Base-by-base conservation (phyloP, 2,329 filamentous ascomycete species). In the Thielaviopsis euricoi region DNA sequence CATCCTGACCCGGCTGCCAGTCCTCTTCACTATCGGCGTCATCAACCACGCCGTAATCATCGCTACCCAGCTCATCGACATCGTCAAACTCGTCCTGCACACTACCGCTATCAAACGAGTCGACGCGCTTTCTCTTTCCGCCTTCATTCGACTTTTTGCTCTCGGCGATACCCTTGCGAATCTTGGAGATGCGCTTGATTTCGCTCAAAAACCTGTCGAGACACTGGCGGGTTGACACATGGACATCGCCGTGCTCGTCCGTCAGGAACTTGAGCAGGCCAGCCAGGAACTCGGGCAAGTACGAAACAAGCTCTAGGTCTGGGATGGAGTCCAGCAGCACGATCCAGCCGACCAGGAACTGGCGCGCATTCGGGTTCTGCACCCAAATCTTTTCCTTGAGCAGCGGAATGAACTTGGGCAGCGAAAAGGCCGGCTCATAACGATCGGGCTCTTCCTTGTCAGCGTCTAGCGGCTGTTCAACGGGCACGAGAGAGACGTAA, bases 1-100 rank as follows among this genome's bases (percentile, higher is more conserved):
- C 89, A 69, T 98, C 93, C 70, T 98, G 93, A 0, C 94, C 93
- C 0, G 94, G 94, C 52, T 97, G 85, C 89, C 91, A 98, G 67
- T 97, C 93, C 61, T 90, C 90, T 64, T 95, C 90, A 51, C 80
- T 82, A 61, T 81, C 83, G 29, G 79, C 79, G 37, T 77, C 78
- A 2, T 78, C 76, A 5, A 82, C 80, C 50, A 76, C 75, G n/a
- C 75, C 74, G 19, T 71, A 71, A 22, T 76, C 75, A 15, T 79
- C 77, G 10, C 80, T 81, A 53, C 74, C 79, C 25, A 82, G 71
- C 61, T 83, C 79, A 29, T 79, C 78, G 4, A 77, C 80, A 60
- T 83, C 77, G 50, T 85, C 82, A 12, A 75, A 72, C 17, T 76
- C 78, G 6, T 76, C 76, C 5, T 74, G 76, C 21, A 76, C 69